Evolutionary conservation across 2,329 filamentous ascomycete species (phyloP), one percentile per base, ranked within the genome.

Genomic region (Trichoderma sp.): DNA sequence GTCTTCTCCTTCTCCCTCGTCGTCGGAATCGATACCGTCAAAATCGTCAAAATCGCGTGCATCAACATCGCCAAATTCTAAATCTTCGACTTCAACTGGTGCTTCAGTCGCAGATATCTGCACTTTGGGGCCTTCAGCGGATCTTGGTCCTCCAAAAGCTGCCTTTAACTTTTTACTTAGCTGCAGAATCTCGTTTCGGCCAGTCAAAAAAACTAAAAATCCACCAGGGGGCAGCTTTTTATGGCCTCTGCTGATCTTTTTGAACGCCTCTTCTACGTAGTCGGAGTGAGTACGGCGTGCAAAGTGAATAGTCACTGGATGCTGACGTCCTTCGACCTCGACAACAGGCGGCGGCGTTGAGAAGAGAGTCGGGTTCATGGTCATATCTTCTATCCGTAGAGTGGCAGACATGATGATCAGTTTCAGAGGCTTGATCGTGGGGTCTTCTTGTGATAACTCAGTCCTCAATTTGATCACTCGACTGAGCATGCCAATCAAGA

Each of bases 371-470:
- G 87, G 82, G 75, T 99, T 98, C 76, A 93, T 87, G 0, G 93
- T 93, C 74, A 99, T 92, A 76, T 98, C 95, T 14, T 93, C 92
- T 56, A 98, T 92, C 69, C 94, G 87, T 39, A 99, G 84, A 2
- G 96, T 99, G 54, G 96, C 96, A 70, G 95, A 98, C 96, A 99
- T 99, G 80, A 99, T 97, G 70, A 99, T 88, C 10, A 99, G 85
- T 80, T 98, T 99, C 64, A 99, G 81, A 0, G 94, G 94, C 72
- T 89, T 90, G 32, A 91, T 81, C 1, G 87, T 86, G 0, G 90
- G 82, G 70, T 96, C 87, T 77, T 96, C 91, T 70, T 86, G 82
- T 8, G 88, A 87, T 81, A 97, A 86, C 49, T 93, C 88, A 65
- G 90, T 87, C 69, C 96, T 88, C 66, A 97, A 82, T 73, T 93